Conservation (phyloP, 129 eudicot species). For the Flaveria linearis region DNA sequence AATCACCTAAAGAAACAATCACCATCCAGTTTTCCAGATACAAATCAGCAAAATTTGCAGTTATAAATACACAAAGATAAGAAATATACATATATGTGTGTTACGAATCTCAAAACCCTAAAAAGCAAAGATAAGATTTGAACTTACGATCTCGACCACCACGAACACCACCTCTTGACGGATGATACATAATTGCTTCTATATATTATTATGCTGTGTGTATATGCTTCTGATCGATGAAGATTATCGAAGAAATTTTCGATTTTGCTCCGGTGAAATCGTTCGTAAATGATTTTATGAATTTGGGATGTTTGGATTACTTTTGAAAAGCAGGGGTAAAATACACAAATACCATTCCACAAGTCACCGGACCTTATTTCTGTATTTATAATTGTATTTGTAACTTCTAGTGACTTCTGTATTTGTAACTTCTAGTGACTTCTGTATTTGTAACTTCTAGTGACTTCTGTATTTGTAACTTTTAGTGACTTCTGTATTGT, state of each 20-base stretch:
- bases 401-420: too few species aligned
- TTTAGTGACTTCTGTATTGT: too few species aligned
- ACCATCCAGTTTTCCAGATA: background rate
- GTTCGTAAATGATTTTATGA: slow-evolving; percentile 5
- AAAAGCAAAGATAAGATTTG: slow-evolving; percentile 10
- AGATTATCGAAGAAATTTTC: slow-evolving; percentile 1
- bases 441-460: too few species aligned
- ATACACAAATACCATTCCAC: too few species aligned
- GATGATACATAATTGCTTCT: slow-evolving; percentile 73
- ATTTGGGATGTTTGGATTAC: too few species aligned
- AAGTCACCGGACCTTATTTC: too few species aligned
- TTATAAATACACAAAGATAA: background rate
- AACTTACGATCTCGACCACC: slow-evolving; percentile 99
- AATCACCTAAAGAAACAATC: background rate
- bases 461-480: too few species aligned
- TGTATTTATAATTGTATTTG: too few species aligned
- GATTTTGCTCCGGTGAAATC: slow-evolving; percentile 23
- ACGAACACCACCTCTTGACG: slow-evolving; percentile 93
- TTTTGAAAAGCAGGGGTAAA: too few species aligned
- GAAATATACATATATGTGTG: background rate
- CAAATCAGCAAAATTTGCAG: background rate
- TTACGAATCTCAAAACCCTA: slow-evolving; percentile 36
- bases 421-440: too few species aligned
- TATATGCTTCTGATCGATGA: slow-evolving; percentile 8
- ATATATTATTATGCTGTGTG: background rate